These are phyloP conservation scores for Irpex sp. DNA, from an alignment of 1,284 basidiomycete genomes.

Conservation along the genomic window DNA sequence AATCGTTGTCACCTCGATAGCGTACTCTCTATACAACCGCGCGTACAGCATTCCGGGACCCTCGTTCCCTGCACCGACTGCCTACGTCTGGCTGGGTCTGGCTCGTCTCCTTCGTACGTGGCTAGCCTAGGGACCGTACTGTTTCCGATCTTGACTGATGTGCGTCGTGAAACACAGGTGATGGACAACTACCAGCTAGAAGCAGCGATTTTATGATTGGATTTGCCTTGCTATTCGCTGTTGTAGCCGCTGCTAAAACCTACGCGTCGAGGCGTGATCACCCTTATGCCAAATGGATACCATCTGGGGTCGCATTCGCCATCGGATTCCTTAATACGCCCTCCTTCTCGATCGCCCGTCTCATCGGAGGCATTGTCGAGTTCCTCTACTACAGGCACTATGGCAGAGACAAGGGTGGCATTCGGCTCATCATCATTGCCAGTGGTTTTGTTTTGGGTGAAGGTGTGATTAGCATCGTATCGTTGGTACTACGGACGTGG, in stretches of 20 bases:
- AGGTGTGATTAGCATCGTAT: slow-evolving; percentile 83
- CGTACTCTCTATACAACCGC: slow-evolving; percentile 83
- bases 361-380: slow-evolving; percentile 86
- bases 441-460: slow-evolving; percentile 96
- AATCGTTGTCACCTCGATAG: slow-evolving; percentile 85
- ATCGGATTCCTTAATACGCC: slow-evolving; percentile 95
- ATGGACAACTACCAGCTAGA: slow-evolving; percentile 79
- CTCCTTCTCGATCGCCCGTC: slow-evolving; percentile 88
- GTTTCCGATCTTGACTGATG: slow-evolving; percentile 1
- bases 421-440: slow-evolving; percentile 83
- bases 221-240: slow-evolving; percentile 71
- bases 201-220: slow-evolving; percentile 78
- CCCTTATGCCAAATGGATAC: slow-evolving; percentile 70
- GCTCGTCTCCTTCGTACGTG: slow-evolving; percentile 81
- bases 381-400: slow-evolving; percentile 58
- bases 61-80: slow-evolving; percentile 91
- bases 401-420: slow-evolving; percentile 49
- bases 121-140: background rate
- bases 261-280: slow-evolving; percentile 44
- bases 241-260: slow-evolving; percentile 67
- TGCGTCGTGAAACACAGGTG: slow-evolving; percentile 39
- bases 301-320: slow-evolving; percentile 87
- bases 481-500: slow-evolving; percentile 70
- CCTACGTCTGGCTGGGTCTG: slow-evolving; percentile 89
- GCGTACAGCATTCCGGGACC: slow-evolving; percentile 88